Base-by-base conservation (phyloP, 352 stramenopile species). In the Pythium apleroticum region DNA sequence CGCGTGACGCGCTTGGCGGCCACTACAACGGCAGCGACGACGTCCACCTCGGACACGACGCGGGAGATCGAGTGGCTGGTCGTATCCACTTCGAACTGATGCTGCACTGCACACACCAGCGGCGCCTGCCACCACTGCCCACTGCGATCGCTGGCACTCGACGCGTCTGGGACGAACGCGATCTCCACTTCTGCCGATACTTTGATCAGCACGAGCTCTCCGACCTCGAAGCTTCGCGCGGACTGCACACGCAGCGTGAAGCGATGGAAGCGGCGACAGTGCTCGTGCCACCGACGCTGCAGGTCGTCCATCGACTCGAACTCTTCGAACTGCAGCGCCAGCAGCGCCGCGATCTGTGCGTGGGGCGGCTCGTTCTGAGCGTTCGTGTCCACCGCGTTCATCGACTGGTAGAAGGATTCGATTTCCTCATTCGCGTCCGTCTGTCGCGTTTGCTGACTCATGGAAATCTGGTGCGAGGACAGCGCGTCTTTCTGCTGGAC, bases 21-120 rank as follows among this genome's bases (percentile, higher is more conserved):
- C 8, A 11, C 25, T 11, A n/a, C 31, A 49, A 74, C 15, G 3
- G 69, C 77, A 6, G 56, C 60, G 0, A 83, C 39, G 33, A 80
- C 56, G 53, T 87, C 74, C 43, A 84, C 74, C 30, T 87, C 78
- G 8, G 73, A 81, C 0, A 74, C 83, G 54, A 86, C 72, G 17
- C 70, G 75, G 4, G 69, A 70, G 33, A 84, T 54, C 0, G 62
- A 22, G 19, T 70, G 59, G 28, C 73, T 58, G 0, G 49, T 24
- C 0, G 25, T 19, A 43, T 82, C 66, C 46, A 84, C 75, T 52
- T 84, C 77, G 28, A 84, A 86, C 28, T 76, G 73, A 25, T 86
- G 77, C 24, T 63, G 70, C 48, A 86, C 64, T n/a, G 71, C 68
- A n/a, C 74, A 84, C 55, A 67, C 52, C 27, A 74, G 19, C 19